Base-by-base conservation (phyloP, 495 filamentous ascomycete species). In the Clavariopsis aquatica region DNA sequence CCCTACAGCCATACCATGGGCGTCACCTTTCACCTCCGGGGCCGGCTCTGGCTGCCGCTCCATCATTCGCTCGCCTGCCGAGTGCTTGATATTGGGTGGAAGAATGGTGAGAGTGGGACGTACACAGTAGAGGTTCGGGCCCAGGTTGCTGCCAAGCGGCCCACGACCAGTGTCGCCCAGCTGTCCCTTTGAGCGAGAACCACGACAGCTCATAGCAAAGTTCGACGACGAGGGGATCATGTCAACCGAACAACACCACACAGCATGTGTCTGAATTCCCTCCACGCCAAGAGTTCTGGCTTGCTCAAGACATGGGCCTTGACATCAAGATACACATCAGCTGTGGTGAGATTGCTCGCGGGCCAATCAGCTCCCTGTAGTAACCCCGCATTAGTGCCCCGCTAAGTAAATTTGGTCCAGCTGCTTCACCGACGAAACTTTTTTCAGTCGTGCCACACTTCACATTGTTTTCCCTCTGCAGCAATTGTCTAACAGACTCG, bases 401-500 rank as follows among this genome's bases (percentile, higher is more conserved):
- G 29, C 20, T 41, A 49, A 28, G 6, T 19, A n/a, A 27, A 43
- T 52, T 62, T n/a, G 41, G 5, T 49, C 2, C 47, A 49, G 47
- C 47, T 49, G 47, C 54, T 23, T 20, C 49, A 52, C 24, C 57
- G 41, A 26, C 31, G 24, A 34, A 52, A 52, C 28, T 38, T 61
- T 52, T 52, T 49, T 22, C n/a, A 36, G 28, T 20, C 23, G 1
- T 38, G 57, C 46, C 13, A 28, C 31, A 6, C 52, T 13, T 22
- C 26, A 1, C 6, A 43, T 43, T 43, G 9, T n/a, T 43, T 43
- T 17, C n/a, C 38, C 13, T 36, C 28, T 23, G 41, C 27, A 26
- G 49, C 62, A 34, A 28, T 65, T 62, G 66, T 38, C 58, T 55
- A 43, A 62, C 19, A 52, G 43, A 47, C 57, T 64, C 55, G 46